Evolutionary conservation across 176 grass and related monocot genomes (phyloP).

Genomic region (Juncus inflexus): DNA sequence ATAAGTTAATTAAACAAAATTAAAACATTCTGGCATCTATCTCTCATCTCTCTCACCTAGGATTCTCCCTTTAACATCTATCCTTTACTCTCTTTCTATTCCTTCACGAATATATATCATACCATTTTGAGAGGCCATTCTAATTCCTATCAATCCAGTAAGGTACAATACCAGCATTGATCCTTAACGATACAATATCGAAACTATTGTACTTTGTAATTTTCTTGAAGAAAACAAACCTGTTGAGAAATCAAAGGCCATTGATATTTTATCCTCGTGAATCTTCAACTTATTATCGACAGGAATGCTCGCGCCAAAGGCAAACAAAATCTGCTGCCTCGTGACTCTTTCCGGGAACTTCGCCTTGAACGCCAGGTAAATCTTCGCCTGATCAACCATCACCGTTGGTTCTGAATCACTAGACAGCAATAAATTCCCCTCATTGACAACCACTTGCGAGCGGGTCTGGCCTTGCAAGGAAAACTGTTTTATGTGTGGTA

Average conservation of each 20-base stretch:
- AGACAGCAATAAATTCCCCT: constrained; percentile 59
- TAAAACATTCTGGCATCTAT: no score
- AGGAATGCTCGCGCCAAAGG: constrained; percentile 49
- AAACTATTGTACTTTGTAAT: no score
- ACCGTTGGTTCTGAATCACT: constrained; percentile 50
- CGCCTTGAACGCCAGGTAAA: constrained; percentile 73
- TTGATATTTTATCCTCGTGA: constrained; percentile 70
- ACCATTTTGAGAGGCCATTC: not conserved
- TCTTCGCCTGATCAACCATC: constrained; percentile 71
- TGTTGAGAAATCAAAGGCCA: constrained; percentile 81
- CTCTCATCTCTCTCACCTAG: no score
- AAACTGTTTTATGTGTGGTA: constrained; percentile 57
- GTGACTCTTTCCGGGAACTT: constrained; percentile 47
- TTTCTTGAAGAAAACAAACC: constrained; percentile 30
- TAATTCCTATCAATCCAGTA: not conserved
- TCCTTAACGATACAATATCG: not conserved
- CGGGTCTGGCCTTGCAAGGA: constrained; percentile 39
- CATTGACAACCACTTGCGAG: constrained; percentile 50
- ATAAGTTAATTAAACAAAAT: no score
- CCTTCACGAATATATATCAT: not conserved
- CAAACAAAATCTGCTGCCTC: constrained; percentile 69
- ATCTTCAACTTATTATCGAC: constrained; percentile 49
- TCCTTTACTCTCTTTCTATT: no score
- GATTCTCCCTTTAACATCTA: no score
- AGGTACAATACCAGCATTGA: not conserved